Evolutionary conservation across 2,329 filamentous ascomycete genomes (phyloP), one percentile per base, ranked within the genome.

Genomic region (Colletotrichum falcatum): DNA sequence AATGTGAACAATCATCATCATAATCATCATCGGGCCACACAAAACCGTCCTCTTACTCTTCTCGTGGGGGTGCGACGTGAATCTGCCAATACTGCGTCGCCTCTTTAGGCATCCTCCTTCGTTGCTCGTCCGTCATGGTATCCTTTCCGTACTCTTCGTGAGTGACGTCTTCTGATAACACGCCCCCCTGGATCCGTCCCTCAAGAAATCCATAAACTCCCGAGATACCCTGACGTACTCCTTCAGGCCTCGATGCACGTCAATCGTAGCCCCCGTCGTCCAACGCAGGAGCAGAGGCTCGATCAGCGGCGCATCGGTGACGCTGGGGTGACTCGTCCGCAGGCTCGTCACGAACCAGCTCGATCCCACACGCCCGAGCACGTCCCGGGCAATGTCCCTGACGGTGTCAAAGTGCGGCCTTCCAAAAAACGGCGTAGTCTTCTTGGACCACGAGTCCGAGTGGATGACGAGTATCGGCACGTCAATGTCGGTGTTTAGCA

Each of bases 221-320:
- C 86, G 78, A 0, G 89, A 85, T 1, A 89, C 81, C 54, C 87
- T 82, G 35, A 91, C 88, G 74, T 92, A 92, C 77, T 91, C 85
- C 37, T 81, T 77, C 51, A 92, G 76, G 0, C 88, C 90, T 66
- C 88, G 83, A 53, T 81, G 82, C 1, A 86, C 86, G 64, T 89
- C 81, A n/a, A 91, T 84, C 1, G 82, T 86, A 0, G 90, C 87
- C 0, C 89, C 88, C 0, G 90, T 91, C 0, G 88, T 88, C 81
- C 88, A 87, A 66, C 86, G 84, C 54, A 92, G 81, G 35, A 92
- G 79, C 61, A 86, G 79, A 0, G 90, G 90, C 71, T 91, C 86
- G 9, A 92, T 84, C 3, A 92, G 81, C 0, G 90, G 89, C 20
- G 90, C 90, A 75, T 92, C 90, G 0, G 90, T 91, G 26, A 91